Percentiles rank a stretch among this genome's conserved stretches.
phyloP scores from a whole-genome alignment of 495 filamentous ascomycete genomes.

The Penicillium ucsense region DNA sequence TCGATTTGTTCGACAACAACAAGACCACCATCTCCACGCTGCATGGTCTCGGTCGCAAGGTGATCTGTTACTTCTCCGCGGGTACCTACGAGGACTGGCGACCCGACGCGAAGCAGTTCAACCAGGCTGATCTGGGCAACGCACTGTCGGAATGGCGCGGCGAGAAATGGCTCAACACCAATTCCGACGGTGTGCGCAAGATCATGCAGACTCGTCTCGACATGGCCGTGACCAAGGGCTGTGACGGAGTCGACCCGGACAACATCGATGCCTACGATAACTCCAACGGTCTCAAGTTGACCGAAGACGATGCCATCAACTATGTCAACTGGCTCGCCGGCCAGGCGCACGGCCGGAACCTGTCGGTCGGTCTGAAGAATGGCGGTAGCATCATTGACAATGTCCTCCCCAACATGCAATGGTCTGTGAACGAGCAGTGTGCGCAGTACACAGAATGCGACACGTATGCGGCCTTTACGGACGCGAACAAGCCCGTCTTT shows the following conservation, averaged over 20 bases:
- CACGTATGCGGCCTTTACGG: constrained; percentile 45
- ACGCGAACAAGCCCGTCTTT: constrained; percentile 57
- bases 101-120: constrained; percentile 45
- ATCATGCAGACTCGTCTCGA: constrained; percentile 53
- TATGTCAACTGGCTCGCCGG: constrained; percentile 51
- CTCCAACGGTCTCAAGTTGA: constrained; percentile 47
- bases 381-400: constrained; percentile 46
- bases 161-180: constrained; percentile 57
- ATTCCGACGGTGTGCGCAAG: constrained; percentile 43
- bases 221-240: constrained; percentile 48
- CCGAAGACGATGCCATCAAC: constrained; percentile 40
- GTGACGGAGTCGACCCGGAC: constrained; percentile 63
- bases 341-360: constrained; percentile 34
- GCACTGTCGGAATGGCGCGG: constrained; percentile 51
- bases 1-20: constrained; percentile 50
- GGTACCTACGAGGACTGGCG: constrained; percentile 55
- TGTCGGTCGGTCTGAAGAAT: constrained; percentile 60
- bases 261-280: constrained; percentile 60
- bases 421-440: constrained; percentile 67
- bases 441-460: constrained; percentile 49
- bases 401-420: constrained; percentile 50
- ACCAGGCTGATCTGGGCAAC: constrained; percentile 39
- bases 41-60: constrained; percentile 39
- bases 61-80: constrained; percentile 69
- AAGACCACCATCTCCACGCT: constrained; percentile 35